Conservation (phyloP, 2,329 filamentous ascomycete species). For the Elsinoe arachidis region DNA sequence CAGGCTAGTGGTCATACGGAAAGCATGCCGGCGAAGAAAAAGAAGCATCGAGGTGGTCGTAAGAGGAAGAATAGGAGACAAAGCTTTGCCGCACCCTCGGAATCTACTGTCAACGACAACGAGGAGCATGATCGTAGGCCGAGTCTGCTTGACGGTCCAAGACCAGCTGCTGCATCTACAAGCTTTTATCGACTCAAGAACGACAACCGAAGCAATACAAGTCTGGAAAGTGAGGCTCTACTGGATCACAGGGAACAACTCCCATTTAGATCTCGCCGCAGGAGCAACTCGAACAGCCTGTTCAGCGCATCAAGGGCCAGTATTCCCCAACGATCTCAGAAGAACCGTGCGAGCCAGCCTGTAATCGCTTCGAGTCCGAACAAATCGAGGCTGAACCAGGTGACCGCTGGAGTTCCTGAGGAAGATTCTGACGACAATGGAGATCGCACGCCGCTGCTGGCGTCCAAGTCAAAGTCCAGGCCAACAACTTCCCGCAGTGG, state of each 20-base stretch:
- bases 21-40: constrained; percentile 46
- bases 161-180: constrained; percentile 30
- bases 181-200: constrained; percentile 46
- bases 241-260: constrained; percentile 60
- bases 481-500: constrained; percentile 24
- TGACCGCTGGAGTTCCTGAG: constrained; percentile 22
- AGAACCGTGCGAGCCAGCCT: constrained; percentile 9
- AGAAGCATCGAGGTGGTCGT: constrained; percentile 67
- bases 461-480: constrained; percentile 27
- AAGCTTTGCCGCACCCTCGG: constrained; percentile 64
- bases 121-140: constrained; percentile 26
- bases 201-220: constrained; percentile 66
- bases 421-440: constrained; percentile 37
- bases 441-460: constrained; percentile 50
- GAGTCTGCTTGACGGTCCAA: constrained; percentile 31
- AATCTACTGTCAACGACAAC: constrained; percentile 47
- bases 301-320: constrained; percentile 16
- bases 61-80: constrained; percentile 68
- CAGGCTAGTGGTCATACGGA: neutral
- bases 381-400: constrained; percentile 11
- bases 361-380: constrained; percentile 12
- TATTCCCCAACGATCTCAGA: constrained; percentile 8
- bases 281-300: constrained; percentile 33
- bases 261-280: constrained; percentile 33
- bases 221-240: constrained; percentile 78